These are phyloP conservation scores for Clavispora carvajalis DNA, from an alignment of 805 yeast species.

Conservation along the genomic window DNA sequence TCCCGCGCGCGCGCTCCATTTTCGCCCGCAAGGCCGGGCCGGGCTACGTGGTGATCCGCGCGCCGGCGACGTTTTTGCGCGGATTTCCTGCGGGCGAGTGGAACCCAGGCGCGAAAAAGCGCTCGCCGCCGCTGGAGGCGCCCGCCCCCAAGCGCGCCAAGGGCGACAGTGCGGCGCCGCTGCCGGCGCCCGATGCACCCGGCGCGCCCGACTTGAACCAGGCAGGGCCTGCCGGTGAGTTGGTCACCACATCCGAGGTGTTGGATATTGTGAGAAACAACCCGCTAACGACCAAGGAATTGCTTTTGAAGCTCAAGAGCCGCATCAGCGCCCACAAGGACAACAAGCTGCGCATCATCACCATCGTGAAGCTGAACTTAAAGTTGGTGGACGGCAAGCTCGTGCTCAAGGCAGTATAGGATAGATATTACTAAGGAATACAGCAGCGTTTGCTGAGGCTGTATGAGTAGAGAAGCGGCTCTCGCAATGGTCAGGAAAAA, in stretches of 20 bases:
- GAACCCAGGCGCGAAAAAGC: slow-evolving; percentile 59
- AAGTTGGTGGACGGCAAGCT: slow-evolving; percentile 46
- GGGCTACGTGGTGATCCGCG: slow-evolving; percentile 54
- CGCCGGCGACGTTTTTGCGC: slow-evolving; percentile 53
- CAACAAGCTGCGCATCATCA: slow-evolving; percentile 56
- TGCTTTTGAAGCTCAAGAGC: slow-evolving; percentile 54
- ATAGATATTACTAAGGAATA: not conserved
- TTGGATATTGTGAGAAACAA: slow-evolving; percentile 53
- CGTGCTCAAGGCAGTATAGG: slow-evolving; percentile 28
- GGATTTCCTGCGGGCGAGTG: slow-evolving; percentile 79
- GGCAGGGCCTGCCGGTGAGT: slow-evolving; percentile 33
- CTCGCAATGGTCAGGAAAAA: too few species aligned
- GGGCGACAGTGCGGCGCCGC: slow-evolving; percentile 19
- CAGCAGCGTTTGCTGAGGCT: not conserved
- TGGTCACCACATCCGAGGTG: slow-evolving; percentile 71
- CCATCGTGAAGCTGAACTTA: slow-evolving; percentile 52
- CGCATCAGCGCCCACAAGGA: slow-evolving; percentile 61
- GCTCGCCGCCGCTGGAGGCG: slow-evolving; percentile 19
- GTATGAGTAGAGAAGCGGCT: not conserved
- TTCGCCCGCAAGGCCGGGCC: slow-evolving; percentile 27
- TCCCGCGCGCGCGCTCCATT: slow-evolving; percentile 8
- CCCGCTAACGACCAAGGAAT: slow-evolving; percentile 57
- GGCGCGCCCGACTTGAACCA: slow-evolving; percentile 25
- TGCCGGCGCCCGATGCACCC: slow-evolving; percentile 8
- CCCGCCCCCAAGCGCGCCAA: slow-evolving; percentile 37